A percentile compares a stretch with the other conserved stretches of the same genome.
phyloP scores from a whole-genome alignment of 2,329 filamentous ascomycete species.

The Ascochyta viciae-villosae region DNA sequence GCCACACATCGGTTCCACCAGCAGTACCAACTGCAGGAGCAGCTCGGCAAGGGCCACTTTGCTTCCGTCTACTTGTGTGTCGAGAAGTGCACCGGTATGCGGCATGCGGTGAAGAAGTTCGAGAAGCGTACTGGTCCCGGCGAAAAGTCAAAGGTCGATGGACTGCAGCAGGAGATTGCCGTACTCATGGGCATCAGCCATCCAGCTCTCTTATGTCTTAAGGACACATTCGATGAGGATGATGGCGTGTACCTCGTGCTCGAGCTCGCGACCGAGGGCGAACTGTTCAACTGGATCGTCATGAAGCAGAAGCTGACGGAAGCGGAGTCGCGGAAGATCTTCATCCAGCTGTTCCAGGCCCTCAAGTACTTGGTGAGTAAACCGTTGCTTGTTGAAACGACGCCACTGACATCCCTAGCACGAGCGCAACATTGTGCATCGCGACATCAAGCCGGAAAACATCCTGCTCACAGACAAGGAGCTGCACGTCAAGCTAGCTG shows the following conservation, averaged over 20 bases:
- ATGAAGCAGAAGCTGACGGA: slow-evolving; percentile 89
- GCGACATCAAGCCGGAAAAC: slow-evolving; percentile 97
- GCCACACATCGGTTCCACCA: slow-evolving; percentile 78
- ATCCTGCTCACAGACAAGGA: slow-evolving; percentile 88
- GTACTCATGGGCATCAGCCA: slow-evolving; percentile 98
- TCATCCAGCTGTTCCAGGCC: slow-evolving; percentile 89
- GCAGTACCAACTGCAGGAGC: slow-evolving; percentile 83
- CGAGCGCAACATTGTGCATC: slow-evolving; percentile 94
- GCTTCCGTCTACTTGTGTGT: slow-evolving; percentile 91
- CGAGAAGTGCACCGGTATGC: slow-evolving; percentile 80
- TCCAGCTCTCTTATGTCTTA: slow-evolving; percentile 88
- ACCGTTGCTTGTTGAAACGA: not conserved
- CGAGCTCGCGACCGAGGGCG: slow-evolving; percentile 89
- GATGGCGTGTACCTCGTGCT: slow-evolving; percentile 91
- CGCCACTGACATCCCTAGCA: slow-evolving; percentile 66
- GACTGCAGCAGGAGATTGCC: slow-evolving; percentile 92
- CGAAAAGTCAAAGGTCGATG: slow-evolving; percentile 82
- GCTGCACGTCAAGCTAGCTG: slow-evolving; percentile 86
- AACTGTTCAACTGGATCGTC: slow-evolving; percentile 95
- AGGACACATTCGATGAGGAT: slow-evolving; percentile 91
- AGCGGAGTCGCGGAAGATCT: slow-evolving; percentile 82
- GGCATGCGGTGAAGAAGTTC: slow-evolving; percentile 94
- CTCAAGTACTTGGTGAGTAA: slow-evolving; percentile 87
- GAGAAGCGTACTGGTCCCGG: slow-evolving; percentile 83
- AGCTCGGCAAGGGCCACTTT: slow-evolving; percentile 93